Percentiles rank a stretch among this genome's conserved stretches.
These are phyloP conservation scores for Lepiota subincarnata DNA, from an alignment of 768 basidiomycete genomes.

Conservation along the genomic window DNA sequence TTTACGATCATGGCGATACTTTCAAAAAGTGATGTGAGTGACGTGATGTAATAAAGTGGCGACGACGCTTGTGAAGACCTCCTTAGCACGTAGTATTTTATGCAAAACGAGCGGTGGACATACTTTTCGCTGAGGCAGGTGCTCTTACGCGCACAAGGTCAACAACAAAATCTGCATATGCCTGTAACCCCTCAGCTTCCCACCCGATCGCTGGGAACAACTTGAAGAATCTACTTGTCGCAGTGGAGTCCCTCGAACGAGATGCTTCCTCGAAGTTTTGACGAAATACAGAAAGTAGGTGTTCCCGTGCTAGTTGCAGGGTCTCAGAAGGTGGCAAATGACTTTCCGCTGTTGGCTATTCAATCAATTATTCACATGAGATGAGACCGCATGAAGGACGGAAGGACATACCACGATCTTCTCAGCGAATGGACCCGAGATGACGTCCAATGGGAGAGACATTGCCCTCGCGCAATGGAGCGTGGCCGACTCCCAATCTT, in stretches of 20 bases:
- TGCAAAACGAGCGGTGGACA: neutral
- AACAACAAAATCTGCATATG: slow-evolving; percentile 90
- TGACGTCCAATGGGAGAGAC: slow-evolving; percentile 73
- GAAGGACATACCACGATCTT: slow-evolving; percentile 69
- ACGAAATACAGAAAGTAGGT: slow-evolving; percentile 73
- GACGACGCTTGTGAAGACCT: slow-evolving; percentile 65
- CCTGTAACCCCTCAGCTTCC: slow-evolving; percentile 87
- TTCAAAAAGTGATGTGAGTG: slow-evolving; percentile 90
- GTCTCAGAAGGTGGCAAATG: slow-evolving; percentile 85
- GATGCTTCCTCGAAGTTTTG: slow-evolving; percentile 83
- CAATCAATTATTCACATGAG: slow-evolving; percentile 1
- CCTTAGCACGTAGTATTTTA: slow-evolving; percentile 8
- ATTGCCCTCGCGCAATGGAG: slow-evolving; percentile 89
- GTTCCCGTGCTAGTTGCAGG: slow-evolving; percentile 67
- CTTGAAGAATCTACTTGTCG: slow-evolving; percentile 93
- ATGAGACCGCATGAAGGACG: neutral
- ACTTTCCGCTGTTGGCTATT: slow-evolving; percentile 84
- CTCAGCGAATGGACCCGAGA: slow-evolving; percentile 82
- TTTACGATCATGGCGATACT: slow-evolving; percentile 94
- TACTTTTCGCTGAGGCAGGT: slow-evolving; percentile 82
- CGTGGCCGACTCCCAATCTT: slow-evolving; percentile 96
- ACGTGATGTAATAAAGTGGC: slow-evolving; percentile 85
- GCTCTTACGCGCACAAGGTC: slow-evolving; percentile 80
- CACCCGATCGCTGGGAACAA: slow-evolving; percentile 95
- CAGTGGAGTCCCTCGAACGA: slow-evolving; percentile 72